Conservation (phyloP, 176 grass and related monocot genomes). For the Triticum dicoccoides region DNA sequence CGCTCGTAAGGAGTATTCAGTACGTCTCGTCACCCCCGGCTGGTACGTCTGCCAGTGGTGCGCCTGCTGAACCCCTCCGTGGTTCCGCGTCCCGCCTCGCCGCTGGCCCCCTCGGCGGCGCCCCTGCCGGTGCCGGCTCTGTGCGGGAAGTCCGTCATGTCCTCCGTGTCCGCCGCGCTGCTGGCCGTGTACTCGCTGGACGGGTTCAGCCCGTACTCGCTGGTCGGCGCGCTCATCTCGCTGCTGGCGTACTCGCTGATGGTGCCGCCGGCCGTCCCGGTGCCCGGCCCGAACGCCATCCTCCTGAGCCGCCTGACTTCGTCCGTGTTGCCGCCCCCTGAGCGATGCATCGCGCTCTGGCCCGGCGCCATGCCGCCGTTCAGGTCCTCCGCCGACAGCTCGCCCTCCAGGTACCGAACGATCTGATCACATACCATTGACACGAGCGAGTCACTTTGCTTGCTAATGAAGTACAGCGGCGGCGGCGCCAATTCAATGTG, state of each 20-base stretch:
- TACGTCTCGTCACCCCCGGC: background rate
- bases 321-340: slow-evolving; percentile 33
- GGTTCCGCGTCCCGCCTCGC: background rate
- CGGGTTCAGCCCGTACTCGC: slow-evolving; percentile 54
- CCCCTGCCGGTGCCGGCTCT: background rate
- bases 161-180: slow-evolving; percentile 41
- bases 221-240: slow-evolving; percentile 55
- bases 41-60: slow-evolving; percentile 5
- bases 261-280: slow-evolving; percentile 26
- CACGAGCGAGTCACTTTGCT: background rate
- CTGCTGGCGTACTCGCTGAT: slow-evolving; percentile 64
- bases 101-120: background rate
- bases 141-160: slow-evolving; percentile 2
- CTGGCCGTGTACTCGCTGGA: slow-evolving; percentile 41
- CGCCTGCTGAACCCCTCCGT: slow-evolving; percentile 33
- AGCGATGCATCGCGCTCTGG: slow-evolving; percentile 50
- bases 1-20: background rate
- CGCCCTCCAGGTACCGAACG: slow-evolving; percentile 78
- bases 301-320: slow-evolving; percentile 41
- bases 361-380: slow-evolving; percentile 70
- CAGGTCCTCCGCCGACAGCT: slow-evolving; percentile 75
- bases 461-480: background rate
- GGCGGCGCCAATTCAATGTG: background rate
- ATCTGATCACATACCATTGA: slow-evolving; percentile 42
- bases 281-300: slow-evolving; percentile 63